A percentile compares a stretch with the other conserved stretches of the same genome.
These are phyloP conservation scores for Wickerhamiella lipophila DNA, from an alignment of 805 yeast species.

Conservation along the genomic window DNA sequence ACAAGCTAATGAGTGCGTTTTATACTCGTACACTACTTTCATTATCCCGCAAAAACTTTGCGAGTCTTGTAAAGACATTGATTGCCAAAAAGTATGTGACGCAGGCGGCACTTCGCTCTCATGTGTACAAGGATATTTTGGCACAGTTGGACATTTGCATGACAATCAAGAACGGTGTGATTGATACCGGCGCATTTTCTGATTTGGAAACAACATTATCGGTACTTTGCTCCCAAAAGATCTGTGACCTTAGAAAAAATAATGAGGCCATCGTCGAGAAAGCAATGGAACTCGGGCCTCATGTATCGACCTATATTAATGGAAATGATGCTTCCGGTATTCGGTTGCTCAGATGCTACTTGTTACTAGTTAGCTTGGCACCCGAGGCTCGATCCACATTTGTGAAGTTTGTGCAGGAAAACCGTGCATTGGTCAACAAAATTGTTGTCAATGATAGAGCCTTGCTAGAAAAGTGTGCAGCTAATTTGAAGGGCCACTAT, in stretches of 20 bases:
- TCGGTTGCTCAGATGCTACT: not conserved
- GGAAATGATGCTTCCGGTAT: not conserved
- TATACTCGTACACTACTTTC: not conserved
- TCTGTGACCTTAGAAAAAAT: not conserved
- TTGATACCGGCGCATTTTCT: not conserved
- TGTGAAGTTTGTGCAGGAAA: not conserved
- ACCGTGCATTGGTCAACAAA: not conserved
- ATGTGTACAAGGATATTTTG: not conserved
- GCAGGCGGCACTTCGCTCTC: not conserved
- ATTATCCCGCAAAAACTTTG: not conserved
- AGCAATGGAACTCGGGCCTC: not conserved
- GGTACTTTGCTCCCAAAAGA: not conserved
- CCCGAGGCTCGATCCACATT: not conserved
- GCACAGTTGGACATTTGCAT: not conserved
- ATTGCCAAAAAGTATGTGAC: not conserved
- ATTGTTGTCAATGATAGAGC: not conserved
- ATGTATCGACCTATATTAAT: not conserved
- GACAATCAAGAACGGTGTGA: not conserved
- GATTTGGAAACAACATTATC: not conserved
- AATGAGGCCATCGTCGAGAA: not conserved
- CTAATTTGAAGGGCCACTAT: not conserved
- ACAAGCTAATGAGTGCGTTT: not conserved
- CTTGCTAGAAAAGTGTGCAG: not conserved
- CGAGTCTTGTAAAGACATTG: not conserved
- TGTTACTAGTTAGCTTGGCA: not conserved